phyloP scores from a whole-genome alignment of 192 early-diverging fungal genomes.

The Linnemannia exigua region DNA sequence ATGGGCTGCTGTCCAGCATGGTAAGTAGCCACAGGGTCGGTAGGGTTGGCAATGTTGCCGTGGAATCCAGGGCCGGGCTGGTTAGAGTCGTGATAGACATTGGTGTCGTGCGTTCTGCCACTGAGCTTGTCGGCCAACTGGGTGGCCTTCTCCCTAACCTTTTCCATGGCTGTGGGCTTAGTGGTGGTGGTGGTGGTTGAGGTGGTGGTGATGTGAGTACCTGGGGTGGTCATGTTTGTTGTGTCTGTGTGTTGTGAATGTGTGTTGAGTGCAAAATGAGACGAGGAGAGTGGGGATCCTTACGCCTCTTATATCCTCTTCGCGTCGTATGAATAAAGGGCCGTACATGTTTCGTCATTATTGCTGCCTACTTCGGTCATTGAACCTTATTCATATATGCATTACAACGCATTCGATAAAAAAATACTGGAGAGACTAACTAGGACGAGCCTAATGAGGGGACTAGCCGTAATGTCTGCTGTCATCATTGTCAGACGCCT shows the following conservation, averaged over 20 bases:
- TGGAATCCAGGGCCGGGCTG: background rate
- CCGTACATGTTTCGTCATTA: background rate
- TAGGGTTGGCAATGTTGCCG: constrained; percentile 4
- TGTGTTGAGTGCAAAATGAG: too few relatives aligned
- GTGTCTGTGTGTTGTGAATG: background rate
- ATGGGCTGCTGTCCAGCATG: background rate
- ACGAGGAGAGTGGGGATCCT: background rate
- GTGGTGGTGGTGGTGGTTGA: constrained; percentile 5
- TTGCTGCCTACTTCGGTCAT: background rate
- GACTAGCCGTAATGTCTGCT: constrained; percentile 9
- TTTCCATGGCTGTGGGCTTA: constrained; percentile 42
- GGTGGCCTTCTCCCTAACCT: constrained; percentile 35
- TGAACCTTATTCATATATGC: background rate
- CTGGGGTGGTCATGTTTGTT: constrained; percentile 18
- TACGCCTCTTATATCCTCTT: background rate
- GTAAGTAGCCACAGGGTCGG: background rate
- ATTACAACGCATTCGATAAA: background rate
- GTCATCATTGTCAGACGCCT: constrained; percentile 12
- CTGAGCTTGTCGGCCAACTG: constrained; percentile 33
- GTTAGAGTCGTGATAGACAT: background rate
- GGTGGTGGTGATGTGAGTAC: constrained; percentile 10
- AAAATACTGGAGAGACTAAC: background rate
- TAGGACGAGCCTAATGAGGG: background rate
- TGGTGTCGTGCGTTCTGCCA: constrained; percentile 17
- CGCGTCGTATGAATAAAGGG: too few relatives aligned